Conservation (phyloP, 1,284 basidiomycete genomes). For the Rhodotorula sp. region DNA sequence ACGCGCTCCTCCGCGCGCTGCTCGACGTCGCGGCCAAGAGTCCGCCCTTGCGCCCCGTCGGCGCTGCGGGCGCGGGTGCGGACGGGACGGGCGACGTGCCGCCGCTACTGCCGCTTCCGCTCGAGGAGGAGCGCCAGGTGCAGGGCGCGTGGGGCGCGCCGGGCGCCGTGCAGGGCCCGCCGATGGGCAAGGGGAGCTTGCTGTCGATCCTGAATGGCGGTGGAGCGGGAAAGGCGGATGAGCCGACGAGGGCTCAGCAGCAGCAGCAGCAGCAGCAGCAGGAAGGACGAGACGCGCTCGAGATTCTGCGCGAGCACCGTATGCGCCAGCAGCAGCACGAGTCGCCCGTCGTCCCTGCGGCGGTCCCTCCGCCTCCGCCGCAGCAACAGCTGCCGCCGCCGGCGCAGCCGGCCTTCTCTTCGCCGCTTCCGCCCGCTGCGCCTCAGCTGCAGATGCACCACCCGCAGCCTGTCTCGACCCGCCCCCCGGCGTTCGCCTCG, state of each 20-base stretch:
- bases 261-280: no score
- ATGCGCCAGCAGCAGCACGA: background rate
- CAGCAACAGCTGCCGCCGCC: background rate
- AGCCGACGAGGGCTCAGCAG: no score
- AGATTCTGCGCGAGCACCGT: constrained; percentile 17
- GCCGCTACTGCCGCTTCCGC: background rate
- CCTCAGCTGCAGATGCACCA: background rate
- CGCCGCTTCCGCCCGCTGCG: background rate
- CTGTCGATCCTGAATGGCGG: constrained; percentile 18
- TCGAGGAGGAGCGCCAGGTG: background rate
- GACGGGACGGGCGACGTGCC: no score
- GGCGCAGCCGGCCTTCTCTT: background rate
- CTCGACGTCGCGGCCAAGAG: constrained; percentile 21
- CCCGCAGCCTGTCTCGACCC: background rate
- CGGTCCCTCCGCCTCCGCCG: background rate
- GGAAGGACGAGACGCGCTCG: constrained; percentile 11
- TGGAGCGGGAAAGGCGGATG: background rate
- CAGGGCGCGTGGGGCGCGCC: background rate
- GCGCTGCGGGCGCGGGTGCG: no score
- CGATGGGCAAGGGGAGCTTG: constrained; percentile 9
- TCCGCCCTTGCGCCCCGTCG: background rate
- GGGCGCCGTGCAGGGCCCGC: background rate
- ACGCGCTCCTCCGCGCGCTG: constrained; percentile 35
- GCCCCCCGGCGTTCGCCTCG: background rate
- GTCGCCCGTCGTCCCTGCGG: background rate